Percentiles rank a stretch among this genome's conserved stretches.
These are phyloP conservation scores for Chamaecyparis obtusa DNA, from an alignment of 75 land plant species.

Conservation along the genomic window DNA sequence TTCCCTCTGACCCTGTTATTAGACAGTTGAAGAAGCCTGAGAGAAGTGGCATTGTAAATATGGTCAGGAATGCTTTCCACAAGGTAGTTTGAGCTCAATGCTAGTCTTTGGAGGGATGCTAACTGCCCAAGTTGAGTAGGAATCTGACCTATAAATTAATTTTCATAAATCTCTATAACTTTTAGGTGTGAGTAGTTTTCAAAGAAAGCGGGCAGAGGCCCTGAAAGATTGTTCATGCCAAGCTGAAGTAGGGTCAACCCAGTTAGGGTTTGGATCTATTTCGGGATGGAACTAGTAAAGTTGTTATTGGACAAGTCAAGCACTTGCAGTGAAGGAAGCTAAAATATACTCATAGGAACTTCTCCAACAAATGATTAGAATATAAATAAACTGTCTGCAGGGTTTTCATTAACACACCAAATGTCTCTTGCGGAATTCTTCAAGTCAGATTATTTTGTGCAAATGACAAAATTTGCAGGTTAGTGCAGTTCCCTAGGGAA, in stretches of 20 bases:
- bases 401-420: conserved; percentile 6
- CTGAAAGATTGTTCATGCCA: not conserved
- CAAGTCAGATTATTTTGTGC: conserved; percentile 38
- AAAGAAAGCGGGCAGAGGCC: not conserved
- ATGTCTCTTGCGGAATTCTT: conserved; percentile 25
- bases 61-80: not conserved
- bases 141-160: not conserved
- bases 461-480: conserved; percentile 26
- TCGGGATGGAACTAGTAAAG: not conserved
- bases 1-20: not conserved
- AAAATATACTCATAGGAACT: conserved; percentile 34
- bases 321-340: not conserved
- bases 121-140: not conserved
- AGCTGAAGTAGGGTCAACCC: not conserved
- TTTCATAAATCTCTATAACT: not conserved
- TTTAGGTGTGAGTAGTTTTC: not conserved
- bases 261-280: not conserved
- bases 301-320: not conserved
- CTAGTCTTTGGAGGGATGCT: not conserved
- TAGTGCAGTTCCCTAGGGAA: not conserved
- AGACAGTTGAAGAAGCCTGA: not conserved
- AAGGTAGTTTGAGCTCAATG: not conserved
- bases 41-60: not conserved
- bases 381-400: conserved; percentile 7
- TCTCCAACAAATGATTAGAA: conserved; percentile 25